These are phyloP conservation scores for Cladorrhinum sp. DNA, from an alignment of 2,329 filamentous ascomycete genomes.

Conservation along the genomic window DNA sequence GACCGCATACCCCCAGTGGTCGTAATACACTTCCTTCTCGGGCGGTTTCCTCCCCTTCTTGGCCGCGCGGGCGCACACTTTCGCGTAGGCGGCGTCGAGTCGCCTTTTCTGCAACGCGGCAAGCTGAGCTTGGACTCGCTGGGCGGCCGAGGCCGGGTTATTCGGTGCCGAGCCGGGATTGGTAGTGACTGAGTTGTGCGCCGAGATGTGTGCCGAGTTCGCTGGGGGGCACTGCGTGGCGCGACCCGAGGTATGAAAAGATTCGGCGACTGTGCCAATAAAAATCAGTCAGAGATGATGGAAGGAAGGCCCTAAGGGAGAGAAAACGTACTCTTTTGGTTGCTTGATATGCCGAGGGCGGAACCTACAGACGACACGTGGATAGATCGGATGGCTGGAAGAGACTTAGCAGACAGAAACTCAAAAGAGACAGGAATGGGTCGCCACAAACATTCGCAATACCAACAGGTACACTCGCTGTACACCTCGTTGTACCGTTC, in stretches of 20 bases:
- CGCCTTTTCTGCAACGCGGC: slow-evolving; percentile 32
- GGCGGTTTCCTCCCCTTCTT: slow-evolving; percentile 49
- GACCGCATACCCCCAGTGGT: slow-evolving; percentile 54
- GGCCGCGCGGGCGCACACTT: slow-evolving; percentile 48
- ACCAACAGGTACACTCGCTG: slow-evolving; percentile 77
- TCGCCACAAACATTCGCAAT: slow-evolving; percentile 60
- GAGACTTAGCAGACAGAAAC: neutral
- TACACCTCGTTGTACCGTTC: slow-evolving; percentile 64
- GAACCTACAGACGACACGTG: slow-evolving; percentile 47
- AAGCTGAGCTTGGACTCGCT: slow-evolving; percentile 38
- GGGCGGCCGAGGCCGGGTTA: slow-evolving; percentile 12
- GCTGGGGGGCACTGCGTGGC: slow-evolving; percentile 51
- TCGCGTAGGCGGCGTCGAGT: slow-evolving; percentile 55
- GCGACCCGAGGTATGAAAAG: slow-evolving; percentile 47
- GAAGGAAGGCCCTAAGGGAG: no score
- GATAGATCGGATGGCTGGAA: slow-evolving; percentile 51
- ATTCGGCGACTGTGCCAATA: slow-evolving; percentile 35
- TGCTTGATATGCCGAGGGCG: slow-evolving; percentile 44
- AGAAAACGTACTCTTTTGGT: slow-evolving; percentile 44
- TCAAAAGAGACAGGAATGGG: neutral
- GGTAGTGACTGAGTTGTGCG: slow-evolving; percentile 63
- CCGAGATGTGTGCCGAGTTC: slow-evolving; percentile 66
- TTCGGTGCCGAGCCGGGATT: slow-evolving; percentile 10
- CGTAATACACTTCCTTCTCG: slow-evolving; percentile 44
- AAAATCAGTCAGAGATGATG: neutral